Evolutionary conservation across 1,139 yeast genomes (phyloP).

Genomic region (Suhomyces kunorum): DNA sequence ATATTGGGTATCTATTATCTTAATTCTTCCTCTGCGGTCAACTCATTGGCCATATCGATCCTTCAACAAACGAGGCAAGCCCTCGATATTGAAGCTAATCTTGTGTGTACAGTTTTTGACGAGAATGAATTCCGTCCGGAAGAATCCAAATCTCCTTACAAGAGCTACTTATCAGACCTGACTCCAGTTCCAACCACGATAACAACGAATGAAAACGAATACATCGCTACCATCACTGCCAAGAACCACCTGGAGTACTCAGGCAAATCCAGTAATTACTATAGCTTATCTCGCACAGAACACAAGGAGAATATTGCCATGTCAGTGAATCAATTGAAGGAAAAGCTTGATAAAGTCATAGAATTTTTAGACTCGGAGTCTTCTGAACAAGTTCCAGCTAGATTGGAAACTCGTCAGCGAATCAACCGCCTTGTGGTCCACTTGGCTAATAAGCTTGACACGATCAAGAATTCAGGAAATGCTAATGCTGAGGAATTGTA

Average conservation of each 20-base stretch:
- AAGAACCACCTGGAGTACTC: conserved; percentile 26
- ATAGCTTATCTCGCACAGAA: conserved; percentile 14
- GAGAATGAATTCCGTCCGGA: conserved; percentile 9
- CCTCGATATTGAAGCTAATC: not conserved
- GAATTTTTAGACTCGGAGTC: conserved; percentile 18
- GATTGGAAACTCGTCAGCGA: conserved; percentile 9
- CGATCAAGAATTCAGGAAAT: conserved; percentile 14
- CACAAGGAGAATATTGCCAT: conserved; percentile 20
- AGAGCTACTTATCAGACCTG: conserved; percentile 6
- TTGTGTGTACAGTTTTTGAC: conserved; percentile 11
- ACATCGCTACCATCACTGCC: conserved; percentile 31
- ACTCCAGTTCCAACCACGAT: conserved; percentile 17
- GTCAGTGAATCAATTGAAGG: conserved; percentile 26
- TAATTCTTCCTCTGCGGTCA: conserved; percentile 8
- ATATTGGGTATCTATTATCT: conserved; percentile 36
- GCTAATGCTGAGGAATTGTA: conserved; percentile 13
- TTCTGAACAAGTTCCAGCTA: conserved; percentile 10
- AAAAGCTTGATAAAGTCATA: conserved; percentile 24
- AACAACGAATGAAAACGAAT: conserved; percentile 27
- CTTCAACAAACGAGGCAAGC: conserved; percentile 10
- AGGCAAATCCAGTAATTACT: conserved; percentile 8
- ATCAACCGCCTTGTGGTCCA: conserved; percentile 29
- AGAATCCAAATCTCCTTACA: conserved; percentile 5
- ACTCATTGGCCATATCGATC: conserved; percentile 13
- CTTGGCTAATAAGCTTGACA: conserved; percentile 26